Percentiles rank a stretch among this genome's conserved stretches.
Evolutionary conservation across 495 filamentous ascomycete species (phyloP).

Genomic region (Penicillium dipodomyicola): DNA sequence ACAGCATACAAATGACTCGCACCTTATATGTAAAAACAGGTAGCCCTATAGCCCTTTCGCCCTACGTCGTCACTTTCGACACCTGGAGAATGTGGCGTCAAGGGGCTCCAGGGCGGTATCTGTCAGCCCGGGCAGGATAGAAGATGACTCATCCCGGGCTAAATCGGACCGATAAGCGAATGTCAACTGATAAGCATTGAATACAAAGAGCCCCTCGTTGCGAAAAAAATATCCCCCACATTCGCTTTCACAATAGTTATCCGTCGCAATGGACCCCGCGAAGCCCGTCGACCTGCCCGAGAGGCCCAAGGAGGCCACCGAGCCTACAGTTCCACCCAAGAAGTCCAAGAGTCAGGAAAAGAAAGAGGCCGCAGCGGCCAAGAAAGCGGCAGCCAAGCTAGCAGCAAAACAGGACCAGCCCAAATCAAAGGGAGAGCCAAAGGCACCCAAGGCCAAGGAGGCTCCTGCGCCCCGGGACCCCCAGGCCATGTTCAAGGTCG

Average conservation of each 20-base stretch:
- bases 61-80: neutral
- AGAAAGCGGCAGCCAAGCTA: conserved; percentile 53
- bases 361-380: conserved; percentile 59
- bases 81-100: neutral
- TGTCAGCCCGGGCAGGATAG: neutral
- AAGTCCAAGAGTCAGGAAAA: conserved; percentile 57
- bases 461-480: conserved; percentile 49
- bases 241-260: conserved; percentile 15
- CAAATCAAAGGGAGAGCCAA: conserved; percentile 35
- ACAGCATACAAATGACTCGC: neutral
- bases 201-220: conserved; percentile 23
- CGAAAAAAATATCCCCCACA: conserved; percentile 26
- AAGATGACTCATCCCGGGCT: conserved; percentile 33
- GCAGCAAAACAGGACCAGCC: conserved; percentile 13
- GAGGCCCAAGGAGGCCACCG: conserved; percentile 30
- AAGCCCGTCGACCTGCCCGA: conserved; percentile 33
- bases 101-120: neutral
- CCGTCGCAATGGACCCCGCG: conserved; percentile 27
- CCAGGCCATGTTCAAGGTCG: conserved; percentile 77
- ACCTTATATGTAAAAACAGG: neutral
- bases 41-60: neutral
- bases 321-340: conserved; percentile 15
- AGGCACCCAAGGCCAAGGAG: conserved; percentile 40
- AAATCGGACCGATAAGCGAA: conserved; percentile 36
- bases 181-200: conserved; percentile 33